Evolutionary conservation across 2,329 filamentous ascomycete species (phyloP).

Genomic region (Cladorrhinum sp.): DNA sequence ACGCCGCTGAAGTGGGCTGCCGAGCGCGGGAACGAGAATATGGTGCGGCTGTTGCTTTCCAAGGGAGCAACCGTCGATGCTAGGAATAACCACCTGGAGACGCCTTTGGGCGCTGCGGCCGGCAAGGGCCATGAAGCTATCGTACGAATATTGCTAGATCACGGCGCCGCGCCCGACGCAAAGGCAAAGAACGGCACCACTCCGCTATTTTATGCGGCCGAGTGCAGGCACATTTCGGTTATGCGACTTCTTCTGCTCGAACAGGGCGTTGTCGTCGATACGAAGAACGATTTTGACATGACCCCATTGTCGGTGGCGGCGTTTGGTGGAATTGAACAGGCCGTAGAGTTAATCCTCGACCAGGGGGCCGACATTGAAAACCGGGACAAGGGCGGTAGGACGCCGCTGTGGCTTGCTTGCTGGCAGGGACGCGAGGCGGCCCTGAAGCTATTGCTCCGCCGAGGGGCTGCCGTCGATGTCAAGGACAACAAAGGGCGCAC

Average conservation of each 20-base stretch:
- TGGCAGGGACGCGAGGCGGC: neutral
- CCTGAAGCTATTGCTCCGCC: neutral
- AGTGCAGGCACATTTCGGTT: neutral
- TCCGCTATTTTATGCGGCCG: neutral
- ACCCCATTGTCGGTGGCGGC: neutral
- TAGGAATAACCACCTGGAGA: neutral
- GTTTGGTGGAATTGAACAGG: neutral
- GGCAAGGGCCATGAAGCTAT: neutral
- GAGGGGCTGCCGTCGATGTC: neutral
- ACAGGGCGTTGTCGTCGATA: neutral
- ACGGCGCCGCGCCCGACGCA: neutral
- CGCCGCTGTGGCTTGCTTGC: neutral
- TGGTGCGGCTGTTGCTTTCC: neutral
- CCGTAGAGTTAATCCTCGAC: neutral
- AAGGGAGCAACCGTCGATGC: neutral
- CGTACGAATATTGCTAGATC: neutral
- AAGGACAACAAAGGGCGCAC: neutral
- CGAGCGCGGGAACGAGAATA: neutral
- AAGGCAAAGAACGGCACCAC: neutral
- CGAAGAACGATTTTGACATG: neutral
- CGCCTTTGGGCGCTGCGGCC: neutral
- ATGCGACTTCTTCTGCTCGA: neutral
- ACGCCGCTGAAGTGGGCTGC: neutral
- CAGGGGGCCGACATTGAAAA: neutral
- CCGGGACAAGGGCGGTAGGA: neutral